Evolutionary conservation across 2,329 filamentous ascomycete genomes (phyloP), one percentile per base, ranked within the genome.

Genomic region (Parastagonospora avenae): DNA sequence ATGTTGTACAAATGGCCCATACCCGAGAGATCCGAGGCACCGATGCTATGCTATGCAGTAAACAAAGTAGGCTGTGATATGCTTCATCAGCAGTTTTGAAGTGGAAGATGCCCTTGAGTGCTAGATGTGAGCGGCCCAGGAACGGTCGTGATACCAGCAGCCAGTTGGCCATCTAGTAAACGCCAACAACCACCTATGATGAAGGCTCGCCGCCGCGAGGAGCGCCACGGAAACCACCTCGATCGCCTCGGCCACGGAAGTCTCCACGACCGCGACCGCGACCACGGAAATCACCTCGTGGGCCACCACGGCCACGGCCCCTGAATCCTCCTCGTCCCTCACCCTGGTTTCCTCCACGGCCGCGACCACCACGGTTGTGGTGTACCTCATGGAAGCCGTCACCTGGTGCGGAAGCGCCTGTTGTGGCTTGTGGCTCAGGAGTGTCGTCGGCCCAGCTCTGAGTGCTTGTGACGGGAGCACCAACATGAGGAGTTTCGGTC

Each of bases 361-460:
- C 83, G 50, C 79, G 75, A 64, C 74, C 72, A 36, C 74, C 72
- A 24, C 73, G 72, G 46, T 59, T 63, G 53, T 73, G 70, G 36
- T 70, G 84, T 9, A 91, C 88, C 65, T 88, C 85, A 52, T 88
- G 85, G 80, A 91, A 92, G 19, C 88, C 89, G 65, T 91, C 89
- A 41, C 76, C 74, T 30, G 74, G 54, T 14, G 66, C 58, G 36
- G 70, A 57, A 38, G 70, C 52, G 16, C 72, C 52, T 29, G 58
- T 50, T 24, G 67, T 56, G 29, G 64, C 63, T 39, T 60, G 59
- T 15, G 64, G 65, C 31, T 72, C 70, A 10, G 66, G 63, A 16
- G 89, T 84, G 54, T 94, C 90, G 65, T 96, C 91, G 24, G 90
- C 90, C 90, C 90, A 95, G 64, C 87, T 91, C 68, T 88, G 85